A percentile compares a stretch with the other conserved stretches of the same genome.
Conservation (phyloP, 148 eudicot genomes). For the Pouteria glomerata region DNA sequence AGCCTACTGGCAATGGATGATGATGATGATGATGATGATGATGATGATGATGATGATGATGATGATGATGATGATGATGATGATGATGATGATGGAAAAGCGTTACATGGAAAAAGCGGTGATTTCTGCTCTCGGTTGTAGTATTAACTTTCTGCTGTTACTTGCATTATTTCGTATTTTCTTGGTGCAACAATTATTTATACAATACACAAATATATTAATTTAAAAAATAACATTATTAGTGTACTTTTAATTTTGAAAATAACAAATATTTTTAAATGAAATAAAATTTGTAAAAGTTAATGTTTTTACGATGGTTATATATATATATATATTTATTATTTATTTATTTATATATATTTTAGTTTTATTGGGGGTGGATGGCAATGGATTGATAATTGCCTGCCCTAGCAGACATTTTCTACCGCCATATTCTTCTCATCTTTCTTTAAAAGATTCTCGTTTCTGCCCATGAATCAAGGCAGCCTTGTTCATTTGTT, state of each 20-base stretch:
- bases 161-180: conserved; percentile 1
- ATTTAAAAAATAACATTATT: no score
- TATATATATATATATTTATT: not conserved
- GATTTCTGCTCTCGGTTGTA: not conserved
- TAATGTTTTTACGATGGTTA: no score
- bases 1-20: no score
- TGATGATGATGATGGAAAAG: conserved; percentile 15
- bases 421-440: conserved; percentile 38
- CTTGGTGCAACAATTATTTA: not conserved
- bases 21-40: no score
- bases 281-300: no score
- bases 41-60: no score
- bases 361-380: conserved; percentile 8
- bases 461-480: conserved; percentile 11
- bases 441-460: conserved; percentile 21
- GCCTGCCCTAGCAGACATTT: conserved; percentile 39
- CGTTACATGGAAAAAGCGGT: not conserved
- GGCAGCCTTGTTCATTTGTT: not conserved
- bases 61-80: no score
- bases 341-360: no score
- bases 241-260: no score
- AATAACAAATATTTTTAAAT: no score
- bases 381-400: conserved; percentile 17
- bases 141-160: not conserved
- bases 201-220: no score